A percentile compares a stretch with the other conserved stretches of the same genome.
phyloP scores from a whole-genome alignment of 208 protist species.

The Wallacemonas sp. region DNA sequence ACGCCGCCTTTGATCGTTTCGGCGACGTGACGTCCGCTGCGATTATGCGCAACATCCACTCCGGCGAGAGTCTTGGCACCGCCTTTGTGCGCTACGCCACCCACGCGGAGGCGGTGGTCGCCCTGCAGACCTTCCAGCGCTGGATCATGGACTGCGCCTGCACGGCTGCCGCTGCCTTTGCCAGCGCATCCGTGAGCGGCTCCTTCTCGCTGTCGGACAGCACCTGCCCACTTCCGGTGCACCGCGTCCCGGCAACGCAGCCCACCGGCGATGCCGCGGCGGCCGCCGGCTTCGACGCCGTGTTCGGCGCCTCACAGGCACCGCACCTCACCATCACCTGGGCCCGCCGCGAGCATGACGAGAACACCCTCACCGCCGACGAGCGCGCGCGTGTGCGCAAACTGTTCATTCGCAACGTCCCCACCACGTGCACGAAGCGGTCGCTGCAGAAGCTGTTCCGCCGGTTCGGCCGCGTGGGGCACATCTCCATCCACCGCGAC shows the following conservation, averaged over 20 bases:
- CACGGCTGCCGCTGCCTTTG: neutral
- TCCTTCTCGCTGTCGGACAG: neutral
- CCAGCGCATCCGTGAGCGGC: neutral
- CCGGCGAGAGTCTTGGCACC: conserved; percentile 64
- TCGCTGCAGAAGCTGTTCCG: conserved; percentile 47
- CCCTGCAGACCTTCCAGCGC: conserved; percentile 12
- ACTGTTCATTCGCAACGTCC: conserved; percentile 88
- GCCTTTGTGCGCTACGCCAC: conserved; percentile 77
- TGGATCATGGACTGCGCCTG: neutral
- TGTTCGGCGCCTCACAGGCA: conserved; percentile 17
- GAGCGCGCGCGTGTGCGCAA: conserved; percentile 62
- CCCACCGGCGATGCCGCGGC: neutral
- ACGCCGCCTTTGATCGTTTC: conserved; percentile 41
- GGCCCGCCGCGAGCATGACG: conserved; percentile 71
- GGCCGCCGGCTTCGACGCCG: conserved; percentile 6
- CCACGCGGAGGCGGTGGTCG: conserved; percentile 27
- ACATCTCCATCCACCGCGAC: conserved; percentile 73
- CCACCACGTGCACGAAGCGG: conserved; percentile 43
- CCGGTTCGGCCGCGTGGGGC: conserved; percentile 43
- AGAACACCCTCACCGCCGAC: conserved; percentile 50
- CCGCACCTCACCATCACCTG: conserved; percentile 62
- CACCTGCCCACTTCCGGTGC: neutral
- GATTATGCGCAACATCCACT: conserved; percentile 80
- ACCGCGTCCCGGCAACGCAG: neutral
- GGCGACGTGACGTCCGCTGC: conserved; percentile 59